Conservation (phyloP, 192 early-diverging fungal genomes). For the Paraglomus occultum region DNA sequence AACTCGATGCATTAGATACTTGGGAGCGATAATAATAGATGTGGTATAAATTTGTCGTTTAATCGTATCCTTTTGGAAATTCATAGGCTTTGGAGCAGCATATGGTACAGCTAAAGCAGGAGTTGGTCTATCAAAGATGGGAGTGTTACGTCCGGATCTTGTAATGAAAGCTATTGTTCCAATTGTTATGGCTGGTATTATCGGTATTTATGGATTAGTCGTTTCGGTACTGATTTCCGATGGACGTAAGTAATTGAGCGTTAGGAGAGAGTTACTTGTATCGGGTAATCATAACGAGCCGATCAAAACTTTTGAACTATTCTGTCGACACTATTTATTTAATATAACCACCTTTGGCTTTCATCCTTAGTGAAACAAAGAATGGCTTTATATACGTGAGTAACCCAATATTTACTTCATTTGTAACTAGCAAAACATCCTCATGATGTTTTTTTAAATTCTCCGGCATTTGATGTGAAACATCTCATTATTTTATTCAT, state of each 20-base stretch:
- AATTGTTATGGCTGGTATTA: constrained; percentile 99
- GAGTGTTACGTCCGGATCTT: constrained; percentile 82
- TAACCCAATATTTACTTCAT: neutral
- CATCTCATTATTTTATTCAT: neutral
- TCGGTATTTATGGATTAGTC: constrained; percentile 97
- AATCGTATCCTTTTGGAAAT: constrained; percentile 18
- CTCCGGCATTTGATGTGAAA: too few relatives aligned
- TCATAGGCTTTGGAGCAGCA: constrained; percentile 82
- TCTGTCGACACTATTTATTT: neutral
- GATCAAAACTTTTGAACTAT: constrained; percentile 23
- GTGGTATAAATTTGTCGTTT: neutral
- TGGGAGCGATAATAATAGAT: neutral
- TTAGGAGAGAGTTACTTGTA: neutral
- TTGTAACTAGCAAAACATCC: too few relatives aligned
- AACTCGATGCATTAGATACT: neutral
- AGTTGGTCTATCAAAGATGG: constrained; percentile 85
- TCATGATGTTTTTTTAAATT: too few relatives aligned
- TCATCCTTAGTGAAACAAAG: constrained; percentile 35
- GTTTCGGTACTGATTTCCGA: constrained; percentile 90
- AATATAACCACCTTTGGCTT: neutral
- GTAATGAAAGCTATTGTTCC: constrained; percentile 88
- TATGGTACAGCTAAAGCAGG: constrained; percentile 93
- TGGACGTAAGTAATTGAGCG: constrained; percentile 58
- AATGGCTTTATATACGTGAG: constrained; percentile 66
- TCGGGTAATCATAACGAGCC: too few relatives aligned